Evolutionary conservation across 176 grass and related monocot species (phyloP).

Genomic region (Eleusine coracana): DNA sequence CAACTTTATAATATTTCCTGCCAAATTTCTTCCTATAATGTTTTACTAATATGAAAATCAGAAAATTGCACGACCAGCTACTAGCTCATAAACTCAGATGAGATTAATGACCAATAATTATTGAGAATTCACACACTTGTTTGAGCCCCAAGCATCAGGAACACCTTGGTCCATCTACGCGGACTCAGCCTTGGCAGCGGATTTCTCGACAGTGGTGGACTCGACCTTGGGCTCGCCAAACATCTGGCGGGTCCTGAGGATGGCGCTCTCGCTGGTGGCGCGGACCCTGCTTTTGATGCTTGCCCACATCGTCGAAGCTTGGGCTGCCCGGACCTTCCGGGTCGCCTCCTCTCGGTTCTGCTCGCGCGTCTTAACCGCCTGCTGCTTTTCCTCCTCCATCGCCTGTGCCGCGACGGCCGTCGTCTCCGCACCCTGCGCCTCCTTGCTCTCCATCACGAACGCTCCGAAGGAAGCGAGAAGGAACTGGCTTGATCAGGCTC

Average conservation of each 20-base stretch:
- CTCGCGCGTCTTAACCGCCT: background rate
- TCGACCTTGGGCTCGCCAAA: constrained; percentile 27
- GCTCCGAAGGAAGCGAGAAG: background rate
- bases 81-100: too few species aligned
- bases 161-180: too few species aligned
- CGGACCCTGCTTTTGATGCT: constrained; percentile 59
- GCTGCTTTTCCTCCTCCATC: background rate
- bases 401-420: background rate
- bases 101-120: too few species aligned
- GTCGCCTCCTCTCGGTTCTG: background rate
- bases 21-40: too few species aligned
- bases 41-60: too few species aligned
- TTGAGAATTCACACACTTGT: too few species aligned
- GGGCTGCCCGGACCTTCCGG: too few species aligned
- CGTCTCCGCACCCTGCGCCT: background rate
- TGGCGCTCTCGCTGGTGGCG: constrained; percentile 43
- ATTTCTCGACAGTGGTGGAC: background rate
- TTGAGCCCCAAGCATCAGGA: too few species aligned
- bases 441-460: constrained; percentile 33
- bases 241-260: constrained; percentile 33
- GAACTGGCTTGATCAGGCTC: background rate
- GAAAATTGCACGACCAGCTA: too few species aligned
- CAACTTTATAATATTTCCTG: too few species aligned
- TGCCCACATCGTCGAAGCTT: constrained; percentile 35
- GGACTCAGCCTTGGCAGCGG: constrained; percentile 1